Base-by-base conservation (phyloP, 2,329 filamentous ascomycete genomes). In the Calcarisporium arbuscula region DNA sequence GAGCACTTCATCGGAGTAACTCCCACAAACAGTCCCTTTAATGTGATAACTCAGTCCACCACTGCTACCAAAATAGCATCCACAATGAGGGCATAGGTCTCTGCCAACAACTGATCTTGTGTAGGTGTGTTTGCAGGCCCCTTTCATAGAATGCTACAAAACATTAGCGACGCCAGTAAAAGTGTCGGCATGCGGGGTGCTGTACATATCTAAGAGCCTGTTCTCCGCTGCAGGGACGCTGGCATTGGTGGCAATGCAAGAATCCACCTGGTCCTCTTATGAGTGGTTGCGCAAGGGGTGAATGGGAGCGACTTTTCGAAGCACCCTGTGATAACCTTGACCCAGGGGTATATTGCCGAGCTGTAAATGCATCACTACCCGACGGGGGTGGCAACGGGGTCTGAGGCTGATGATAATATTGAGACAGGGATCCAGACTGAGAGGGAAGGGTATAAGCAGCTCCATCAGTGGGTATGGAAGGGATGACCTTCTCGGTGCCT, bases 21-120 rank as follows among this genome's bases (percentile, higher is more conserved):
- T 43, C n/a, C 70, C 68, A 42, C 72, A 77, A 4, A 72, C 63
- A 4, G 53, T 48, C 34, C 62, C 63, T 23, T 57, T 52, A 1
- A 49, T 39, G 40, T 76, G 72, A 51, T 72, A 72, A 32, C 55
- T 41, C 3, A 68, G 45, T 2, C 65, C 68, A 16, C 56, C 56
- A 5, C 47, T 43, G 9, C 61, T 65, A 3, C 51, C 52, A 28
- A 76, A 74, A 4, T 32, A 35, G 27, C 62, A 55, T 18, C 67
- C 67, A 29, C 71, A 76, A 30, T 62, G 54, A 2, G 54, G 40
- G 34, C 72, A 76, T 1, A 55, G 46, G 15, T 58, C 62, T n/a
- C 50, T 56, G 34, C 43, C 47, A 19, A 51, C 10, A 6, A n/a
- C n/a, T n/a, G n/a, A n/a, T n/a, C n/a, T n/a, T n/a, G n/a, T n/a